A percentile compares a stretch with the other conserved stretches of the same genome.
Conservation (phyloP, 2,329 filamentous ascomycete species). For the Raffaelea arxii region DNA sequence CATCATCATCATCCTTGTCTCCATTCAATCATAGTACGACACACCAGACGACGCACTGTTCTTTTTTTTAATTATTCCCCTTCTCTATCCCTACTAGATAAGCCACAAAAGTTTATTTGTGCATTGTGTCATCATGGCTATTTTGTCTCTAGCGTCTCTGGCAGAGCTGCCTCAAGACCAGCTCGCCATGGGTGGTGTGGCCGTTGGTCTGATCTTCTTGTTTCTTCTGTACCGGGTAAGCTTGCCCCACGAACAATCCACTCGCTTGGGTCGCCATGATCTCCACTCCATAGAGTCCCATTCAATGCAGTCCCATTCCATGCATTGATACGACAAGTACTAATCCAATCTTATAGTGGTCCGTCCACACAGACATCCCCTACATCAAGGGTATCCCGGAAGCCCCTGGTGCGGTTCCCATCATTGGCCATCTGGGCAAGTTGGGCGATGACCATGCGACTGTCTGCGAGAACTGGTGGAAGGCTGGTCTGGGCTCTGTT, state of each 20-base stretch:
- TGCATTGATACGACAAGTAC: too few species aligned
- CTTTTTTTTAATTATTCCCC: too few species aligned
- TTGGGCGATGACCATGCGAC: slow-evolving; percentile 47
- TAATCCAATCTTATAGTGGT: too few species aligned
- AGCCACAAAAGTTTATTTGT: too few species aligned
- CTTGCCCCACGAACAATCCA: too few species aligned
- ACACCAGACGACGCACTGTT: too few species aligned
- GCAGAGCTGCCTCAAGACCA: not conserved
- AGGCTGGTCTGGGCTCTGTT: slow-evolving; percentile 48
- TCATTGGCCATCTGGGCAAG: slow-evolving; percentile 54
- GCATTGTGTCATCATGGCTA: too few species aligned
- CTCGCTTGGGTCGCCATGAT: too few species aligned
- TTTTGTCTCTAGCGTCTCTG: not conserved
- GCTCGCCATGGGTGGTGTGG: not conserved
- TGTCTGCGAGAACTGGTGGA: slow-evolving; percentile 43
- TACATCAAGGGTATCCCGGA: slow-evolving; percentile 53
- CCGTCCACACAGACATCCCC: slow-evolving; percentile 37
- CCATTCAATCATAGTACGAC: too few species aligned
- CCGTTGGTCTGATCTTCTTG: not conserved
- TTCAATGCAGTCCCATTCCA: too few species aligned
- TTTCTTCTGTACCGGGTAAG: not conserved
- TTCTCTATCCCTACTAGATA: not conserved
- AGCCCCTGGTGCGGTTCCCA: slow-evolving; percentile 44
- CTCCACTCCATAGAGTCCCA: too few species aligned
- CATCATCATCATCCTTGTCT: too few species aligned